Percentiles rank a stretch among this genome's conserved stretches.
Evolutionary conservation across 192 early-diverging fungal species (phyloP).

Genomic region (Diversispora epigaea): DNA sequence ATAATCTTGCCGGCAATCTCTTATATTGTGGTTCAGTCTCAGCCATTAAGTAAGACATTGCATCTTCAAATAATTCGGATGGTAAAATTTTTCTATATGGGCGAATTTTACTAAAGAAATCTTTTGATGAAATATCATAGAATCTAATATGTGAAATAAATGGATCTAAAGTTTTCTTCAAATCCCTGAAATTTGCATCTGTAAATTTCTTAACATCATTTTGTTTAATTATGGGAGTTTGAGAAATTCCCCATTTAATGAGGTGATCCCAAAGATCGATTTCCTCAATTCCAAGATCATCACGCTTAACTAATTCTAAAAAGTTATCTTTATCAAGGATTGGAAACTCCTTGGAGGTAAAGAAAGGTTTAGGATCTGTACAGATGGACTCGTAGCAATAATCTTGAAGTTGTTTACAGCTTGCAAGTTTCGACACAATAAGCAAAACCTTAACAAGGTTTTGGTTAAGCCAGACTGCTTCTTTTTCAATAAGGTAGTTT

Average conservation of each 20-base stretch:
- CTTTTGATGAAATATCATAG: too few species aligned
- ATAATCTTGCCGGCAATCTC: too few species aligned
- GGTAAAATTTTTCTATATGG: too few species aligned
- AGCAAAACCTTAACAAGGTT: neutral
- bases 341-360: constrained; percentile 5
- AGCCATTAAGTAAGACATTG: too few species aligned
- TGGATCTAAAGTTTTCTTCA: neutral
- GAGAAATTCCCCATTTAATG: constrained; percentile 22
- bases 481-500: constrained; percentile 5
- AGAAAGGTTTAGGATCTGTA: constrained; percentile 8
- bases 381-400: constrained; percentile 11
- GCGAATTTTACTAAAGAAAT: too few species aligned
- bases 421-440: constrained; percentile 2
- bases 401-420: neutral
- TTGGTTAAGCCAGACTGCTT: neutral
- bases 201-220: constrained; percentile 3
- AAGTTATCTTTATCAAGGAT: neutral
- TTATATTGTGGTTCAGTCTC: neutral
- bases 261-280: constrained; percentile 18
- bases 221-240: neutral
- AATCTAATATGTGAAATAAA: too few species aligned
- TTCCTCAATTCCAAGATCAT: too few species aligned
- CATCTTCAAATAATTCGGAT: too few species aligned
- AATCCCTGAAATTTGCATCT: neutral
- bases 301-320: too few species aligned